Evolutionary conservation across 2,329 filamentous ascomycete genomes (phyloP), one percentile per base, ranked within the genome.

Genomic region (Aspergillus sp.): DNA sequence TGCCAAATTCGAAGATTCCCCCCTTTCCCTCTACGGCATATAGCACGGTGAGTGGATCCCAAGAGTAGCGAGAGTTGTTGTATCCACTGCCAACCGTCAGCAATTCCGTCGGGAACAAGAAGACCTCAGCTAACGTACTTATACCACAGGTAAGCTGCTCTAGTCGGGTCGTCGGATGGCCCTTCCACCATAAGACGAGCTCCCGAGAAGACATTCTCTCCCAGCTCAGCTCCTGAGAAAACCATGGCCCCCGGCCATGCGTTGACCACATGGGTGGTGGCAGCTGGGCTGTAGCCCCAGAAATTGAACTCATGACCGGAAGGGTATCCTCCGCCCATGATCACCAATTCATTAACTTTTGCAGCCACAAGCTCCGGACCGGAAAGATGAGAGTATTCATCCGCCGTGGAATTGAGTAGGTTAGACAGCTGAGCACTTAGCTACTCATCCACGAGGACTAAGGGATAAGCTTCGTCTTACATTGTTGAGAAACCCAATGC

Each of bases 401-500:
- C 51, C 2, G 17, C 32, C 7, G 17, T 13, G 11, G 52, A 54
- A 5, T 20, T 11, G 7, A 48, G 44, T 9, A 47, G 44, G 11
- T 40, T 24, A 6, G 49, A 45, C 11, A 53, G 41, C 51, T 53
- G 14, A 9, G 8, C 13, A 4, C 17, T 43, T 43, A 43, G 10
- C 4, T 3, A 38, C 3, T 10, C 6, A 30, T 20, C 38, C 13
- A 45, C 14, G n/a, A 2, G 20, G 19, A 43, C 8, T 10, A 7
- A 26, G 7, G 17, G 22, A 5, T 14, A n/a, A 22, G 22, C 1
- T 16, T 44, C n/a, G n/a, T 42, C 49, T 24, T 38, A 51, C 49
- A 42, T 54, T 52, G 17, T 54, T 49, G 11, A 54, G 17, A 16
- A 52, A 49, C 7, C 52, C 52, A 33, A 54, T 49, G 22, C 52